Base-by-base conservation (phyloP, 2,329 filamentous ascomycete genomes). In the Acarospora socialis region DNA sequence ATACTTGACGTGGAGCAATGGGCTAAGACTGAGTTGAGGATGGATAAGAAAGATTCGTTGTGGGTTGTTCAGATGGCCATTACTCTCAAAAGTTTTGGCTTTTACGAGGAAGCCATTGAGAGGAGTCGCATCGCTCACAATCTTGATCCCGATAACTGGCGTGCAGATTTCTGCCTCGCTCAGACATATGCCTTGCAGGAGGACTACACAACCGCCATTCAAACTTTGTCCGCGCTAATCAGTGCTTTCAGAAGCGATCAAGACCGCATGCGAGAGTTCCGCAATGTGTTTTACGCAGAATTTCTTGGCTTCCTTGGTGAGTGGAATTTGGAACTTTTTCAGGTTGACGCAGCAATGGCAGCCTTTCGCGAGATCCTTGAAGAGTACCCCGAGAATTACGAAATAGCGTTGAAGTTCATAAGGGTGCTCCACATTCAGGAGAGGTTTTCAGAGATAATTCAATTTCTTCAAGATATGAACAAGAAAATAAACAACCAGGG, bases 51-150 rank as follows among this genome's bases (percentile, higher is more conserved):
- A 9, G 36, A 41, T 30, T 32, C 33, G 22, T n/a, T n/a, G n/a
- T n/a, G n/a, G n/a, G n/a, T n/a, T n/a, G n/a, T n/a, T n/a, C n/a
- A 49, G 26, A 43, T 50, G 34, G 47, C 42, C 6, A 38, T 34
- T 21, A 38, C 46, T 6, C 30, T 46, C 10, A 28, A 41, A 8
- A 26, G 29, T 7, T 45, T 41, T 27, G 17, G 21, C 14, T 36
- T 38, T 21, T 18, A 30, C 5, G 21, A 29, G 3, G 37, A 48
- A 28, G 37, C 42, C 2, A 39, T 47, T 21, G 37, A 38, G 7
- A 37, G 43, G 27, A 44, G 45, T 26, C 43, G 39, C 3, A 30
- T 25, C 14, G 43, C 46, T 9, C 33, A 46, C 4, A 28, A 37
- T n/a, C n/a, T n/a, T n/a, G n/a, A n/a, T n/a, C n/a, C 3, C 2